phyloP scores from a whole-genome alignment of 108 stramenopile genomes.

The Pseudonitzschia multiseries region DNA sequence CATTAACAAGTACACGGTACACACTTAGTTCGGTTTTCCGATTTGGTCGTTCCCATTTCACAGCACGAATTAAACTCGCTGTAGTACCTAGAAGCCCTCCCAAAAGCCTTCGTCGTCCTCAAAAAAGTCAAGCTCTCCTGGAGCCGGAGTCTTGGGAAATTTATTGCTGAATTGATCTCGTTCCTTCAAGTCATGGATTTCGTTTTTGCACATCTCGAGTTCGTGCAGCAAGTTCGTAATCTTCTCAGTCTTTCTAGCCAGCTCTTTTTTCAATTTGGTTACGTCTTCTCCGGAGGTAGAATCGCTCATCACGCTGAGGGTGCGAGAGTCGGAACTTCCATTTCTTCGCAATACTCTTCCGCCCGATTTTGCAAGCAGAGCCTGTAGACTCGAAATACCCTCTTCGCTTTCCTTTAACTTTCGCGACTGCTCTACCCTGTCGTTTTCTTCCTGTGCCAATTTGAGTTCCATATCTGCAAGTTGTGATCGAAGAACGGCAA shows the following conservation, averaged over 20 bases:
- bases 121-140: conserved; percentile 32
- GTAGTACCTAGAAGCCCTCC: neutral
- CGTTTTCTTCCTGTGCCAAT: conserved; percentile 25
- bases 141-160: conserved; percentile 4
- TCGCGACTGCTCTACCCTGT: conserved; percentile 13
- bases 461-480: conserved; percentile 23
- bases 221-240: conserved; percentile 33
- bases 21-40: neutral
- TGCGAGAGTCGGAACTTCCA: conserved; percentile 12
- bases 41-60: neutral
- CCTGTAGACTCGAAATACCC: conserved; percentile 18
- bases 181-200: conserved; percentile 33
- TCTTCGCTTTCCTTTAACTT: conserved; percentile 8
- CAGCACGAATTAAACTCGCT: neutral
- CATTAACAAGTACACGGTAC: too few species aligned
- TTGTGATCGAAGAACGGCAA: conserved; percentile 5
- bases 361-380: conserved; percentile 5
- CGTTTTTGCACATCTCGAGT: conserved; percentile 29
- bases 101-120: conserved; percentile 33
- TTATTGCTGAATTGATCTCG: conserved; percentile 2
- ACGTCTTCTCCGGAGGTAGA: conserved; percentile 29
- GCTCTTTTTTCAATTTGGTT: conserved; percentile 27
- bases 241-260: conserved; percentile 32
- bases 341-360: conserved; percentile 2
- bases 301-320: neutral